Base-by-base conservation (phyloP, 2,329 filamentous ascomycete genomes). In the Paecilomyces fulvus region DNA sequence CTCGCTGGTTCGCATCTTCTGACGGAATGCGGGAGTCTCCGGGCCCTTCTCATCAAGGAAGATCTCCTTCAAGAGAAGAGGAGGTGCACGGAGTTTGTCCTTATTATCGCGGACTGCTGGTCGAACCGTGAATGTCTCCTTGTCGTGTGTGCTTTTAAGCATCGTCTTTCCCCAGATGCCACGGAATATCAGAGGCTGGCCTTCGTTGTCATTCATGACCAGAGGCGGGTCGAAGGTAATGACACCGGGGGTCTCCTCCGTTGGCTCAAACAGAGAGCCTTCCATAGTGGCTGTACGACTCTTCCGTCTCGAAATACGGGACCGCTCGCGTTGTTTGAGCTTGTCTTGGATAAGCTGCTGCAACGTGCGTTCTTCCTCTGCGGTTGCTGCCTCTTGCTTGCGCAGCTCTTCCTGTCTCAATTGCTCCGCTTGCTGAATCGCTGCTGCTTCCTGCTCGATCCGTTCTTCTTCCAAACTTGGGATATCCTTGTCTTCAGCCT, bases 381-480 rank as follows among this genome's bases (percentile, higher is more conserved):
- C 72, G 43, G 68, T 69, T 46, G 70, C 71, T 56, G 73, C 71
- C 63, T 74, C 68, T 62, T 74, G 72, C 60, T 73, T 71, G 28
- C 68, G 70, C 30, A 73, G 55, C 57, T 75, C 79, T 61, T 85
- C 84, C 58, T 77, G 73, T 61, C 73, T 73, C 59, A 77, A 71
- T 54, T 74, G 73, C 60, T 79, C 79, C 52, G 76, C 79, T 63
- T 79, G 72, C 56, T 77, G 74, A 55, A 83, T 83, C 28, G 89
- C 78, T 23, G 83, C 83, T 21, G 87, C 87, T 73, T 95, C 89
- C 60, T 95, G 90, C 12, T 85, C 85, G 28, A 88, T 90, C 43
- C 92, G 84, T 71, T 97, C 92, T 65, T 95, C 90, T 66, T 95
- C 90, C 6, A 97, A 78, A 30, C 90, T 96, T 1, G 90, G 91